Evolutionary conservation across 345 rosid genomes (phyloP).

Genomic region (Sonneratia caseolaris): DNA sequence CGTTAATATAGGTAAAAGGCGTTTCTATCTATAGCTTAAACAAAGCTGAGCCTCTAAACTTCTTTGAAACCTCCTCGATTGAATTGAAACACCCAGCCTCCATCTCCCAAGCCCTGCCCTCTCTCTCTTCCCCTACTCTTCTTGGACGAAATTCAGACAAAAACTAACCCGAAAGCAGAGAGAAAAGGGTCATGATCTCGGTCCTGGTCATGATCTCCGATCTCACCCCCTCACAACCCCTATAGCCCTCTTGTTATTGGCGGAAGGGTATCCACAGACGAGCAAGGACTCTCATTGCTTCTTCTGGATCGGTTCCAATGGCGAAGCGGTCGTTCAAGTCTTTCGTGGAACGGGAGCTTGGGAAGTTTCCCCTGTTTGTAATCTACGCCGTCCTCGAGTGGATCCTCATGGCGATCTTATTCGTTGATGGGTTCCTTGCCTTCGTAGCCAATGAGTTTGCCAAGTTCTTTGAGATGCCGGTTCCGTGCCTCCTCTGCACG

Average conservation of each 20-base stretch:
- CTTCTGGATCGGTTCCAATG: conserved; percentile 17
- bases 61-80: background rate
- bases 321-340: conserved; percentile 44
- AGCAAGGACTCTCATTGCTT: background rate
- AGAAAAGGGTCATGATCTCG: conserved; percentile 45
- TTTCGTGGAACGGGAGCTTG: conserved; percentile 64
- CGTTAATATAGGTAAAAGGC: conserved; percentile 42
- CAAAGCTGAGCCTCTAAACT: conserved; percentile 22
- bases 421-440: conserved; percentile 59
- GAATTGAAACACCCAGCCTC: conserved; percentile 14
- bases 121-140: conserved; percentile 10
- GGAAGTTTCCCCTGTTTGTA: conserved; percentile 47
- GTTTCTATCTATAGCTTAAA: conserved; percentile 19
- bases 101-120: conserved; percentile 2
- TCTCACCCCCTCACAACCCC: conserved; percentile 15
- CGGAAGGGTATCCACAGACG: conserved; percentile 18
- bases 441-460: conserved; percentile 59
- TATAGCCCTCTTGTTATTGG: background rate
- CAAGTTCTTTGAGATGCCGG: conserved; percentile 58
- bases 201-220: conserved; percentile 45
- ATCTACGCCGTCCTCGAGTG: conserved; percentile 74
- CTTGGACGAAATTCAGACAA: background rate
- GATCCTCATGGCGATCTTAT: conserved; percentile 52
- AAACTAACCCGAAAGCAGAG: conserved; percentile 3
- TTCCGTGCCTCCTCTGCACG: conserved; percentile 83